A percentile compares a stretch with the other conserved stretches of the same genome.
Evolutionary conservation across 805 yeast species (phyloP).

Genomic region (Kuraishia molischiana): DNA sequence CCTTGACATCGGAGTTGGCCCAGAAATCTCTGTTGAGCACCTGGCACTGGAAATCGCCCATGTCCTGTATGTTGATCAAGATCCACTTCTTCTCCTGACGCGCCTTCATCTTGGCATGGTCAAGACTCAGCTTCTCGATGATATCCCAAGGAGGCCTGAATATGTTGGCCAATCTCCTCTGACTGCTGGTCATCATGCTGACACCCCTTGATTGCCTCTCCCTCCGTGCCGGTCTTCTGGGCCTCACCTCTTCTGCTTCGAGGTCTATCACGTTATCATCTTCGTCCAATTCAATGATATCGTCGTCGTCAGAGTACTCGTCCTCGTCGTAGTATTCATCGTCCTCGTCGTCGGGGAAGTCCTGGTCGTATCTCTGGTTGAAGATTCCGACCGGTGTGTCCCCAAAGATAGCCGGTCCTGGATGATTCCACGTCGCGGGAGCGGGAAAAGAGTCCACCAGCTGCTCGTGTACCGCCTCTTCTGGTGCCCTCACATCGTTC

Average conservation of each 20-base stretch:
- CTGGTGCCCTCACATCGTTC: constrained; percentile 60
- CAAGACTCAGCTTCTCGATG: constrained; percentile 59
- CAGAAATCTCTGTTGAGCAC: constrained; percentile 89
- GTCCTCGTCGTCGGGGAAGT: constrained; percentile 18
- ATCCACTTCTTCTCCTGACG: constrained; percentile 66
- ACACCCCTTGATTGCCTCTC: constrained; percentile 15
- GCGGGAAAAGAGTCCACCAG: constrained; percentile 40
- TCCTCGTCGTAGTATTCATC: constrained; percentile 26
- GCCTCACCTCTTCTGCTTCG: no score
- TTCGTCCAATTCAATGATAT: constrained; percentile 23
- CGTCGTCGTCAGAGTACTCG: constrained; percentile 27
- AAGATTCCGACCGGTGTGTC: constrained; percentile 41
- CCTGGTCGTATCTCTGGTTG: constrained; percentile 34
- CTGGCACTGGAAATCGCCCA: constrained; percentile 80
- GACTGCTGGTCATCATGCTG: constrained; percentile 28
- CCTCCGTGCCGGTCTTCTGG: constrained; percentile 10
- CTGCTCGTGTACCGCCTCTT: constrained; percentile 71
- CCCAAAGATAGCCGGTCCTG: constrained; percentile 35
- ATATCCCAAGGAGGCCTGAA: constrained; percentile 94
- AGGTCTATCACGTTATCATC: constrained; percentile 19
- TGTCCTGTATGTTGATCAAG: constrained; percentile 79
- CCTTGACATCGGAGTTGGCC: constrained; percentile 62
- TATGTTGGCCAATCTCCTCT: constrained; percentile 64
- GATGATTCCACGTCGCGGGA: constrained; percentile 9
- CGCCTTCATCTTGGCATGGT: constrained; percentile 63